These are phyloP conservation scores for Wickerhamomyces sp. DNA, from an alignment of 1,139 yeast genomes.

Conservation along the genomic window DNA sequence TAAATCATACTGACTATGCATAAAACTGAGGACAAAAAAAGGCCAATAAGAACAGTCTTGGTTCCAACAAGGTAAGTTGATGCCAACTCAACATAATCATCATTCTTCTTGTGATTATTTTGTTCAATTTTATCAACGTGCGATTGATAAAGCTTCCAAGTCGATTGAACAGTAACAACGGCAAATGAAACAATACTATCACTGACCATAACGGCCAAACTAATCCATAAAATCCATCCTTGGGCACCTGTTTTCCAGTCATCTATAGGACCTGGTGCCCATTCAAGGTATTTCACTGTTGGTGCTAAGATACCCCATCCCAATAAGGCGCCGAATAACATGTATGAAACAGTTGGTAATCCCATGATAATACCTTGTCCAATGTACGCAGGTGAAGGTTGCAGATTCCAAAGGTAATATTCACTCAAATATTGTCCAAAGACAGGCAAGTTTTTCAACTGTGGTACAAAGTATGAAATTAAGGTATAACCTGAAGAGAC, in stretches of 20 bases:
- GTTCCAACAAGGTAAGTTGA: constrained; percentile 47
- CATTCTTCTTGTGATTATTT: not conserved
- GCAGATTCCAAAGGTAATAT: constrained; percentile 79
- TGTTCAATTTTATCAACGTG: not conserved
- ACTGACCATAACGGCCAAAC: constrained; percentile 88
- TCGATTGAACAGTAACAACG: constrained; percentile 52
- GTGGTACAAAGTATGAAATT: constrained; percentile 66
- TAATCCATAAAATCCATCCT: constrained; percentile 96
- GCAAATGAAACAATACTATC: constrained; percentile 82
- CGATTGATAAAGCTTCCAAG: constrained; percentile 23
- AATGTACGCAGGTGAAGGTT: constrained; percentile 94
- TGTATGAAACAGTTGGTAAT: constrained; percentile 80
- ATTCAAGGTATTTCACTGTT: constrained; percentile 55
- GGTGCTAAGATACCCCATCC: constrained; percentile 96
- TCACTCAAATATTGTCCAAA: constrained; percentile 66
- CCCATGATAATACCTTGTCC: constrained; percentile 99
- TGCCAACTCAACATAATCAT: constrained; percentile 23
- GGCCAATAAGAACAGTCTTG: constrained; percentile 52
- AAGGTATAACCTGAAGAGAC: constrained; percentile 73
- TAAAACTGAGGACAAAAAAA: constrained; percentile 56
- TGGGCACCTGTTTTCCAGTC: constrained; percentile 94
- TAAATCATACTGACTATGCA: constrained; percentile 60
- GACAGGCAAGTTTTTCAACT: constrained; percentile 62
- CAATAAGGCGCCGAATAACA: constrained; percentile 81
- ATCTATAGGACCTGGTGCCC: constrained; percentile 89